A percentile compares a stretch with the other conserved stretches of the same genome.
Conservation (phyloP, 805 yeast species). For the Barnettozyma sucrosica region DNA sequence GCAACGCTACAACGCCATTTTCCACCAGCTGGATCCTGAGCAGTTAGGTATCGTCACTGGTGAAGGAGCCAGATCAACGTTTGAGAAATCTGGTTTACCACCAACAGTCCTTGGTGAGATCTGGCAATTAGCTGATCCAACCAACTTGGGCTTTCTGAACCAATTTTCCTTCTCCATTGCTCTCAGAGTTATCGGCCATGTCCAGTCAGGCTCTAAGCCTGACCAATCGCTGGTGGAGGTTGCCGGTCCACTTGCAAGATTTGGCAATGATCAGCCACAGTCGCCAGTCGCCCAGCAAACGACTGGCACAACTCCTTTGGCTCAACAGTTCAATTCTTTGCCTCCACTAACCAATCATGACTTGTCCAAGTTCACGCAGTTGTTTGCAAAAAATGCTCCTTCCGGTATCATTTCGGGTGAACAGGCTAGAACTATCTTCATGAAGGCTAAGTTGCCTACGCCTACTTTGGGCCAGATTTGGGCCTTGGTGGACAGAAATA, state of each 20-base stretch:
- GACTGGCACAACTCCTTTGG: constrained; percentile 23
- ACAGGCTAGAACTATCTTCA: constrained; percentile 79
- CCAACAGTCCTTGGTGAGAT: constrained; percentile 77
- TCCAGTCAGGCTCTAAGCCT: constrained; percentile 65
- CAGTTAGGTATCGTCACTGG: constrained; percentile 82
- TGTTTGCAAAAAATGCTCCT: constrained; percentile 66
- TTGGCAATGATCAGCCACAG: constrained; percentile 28
- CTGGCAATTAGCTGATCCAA: constrained; percentile 93
- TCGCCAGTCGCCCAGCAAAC: constrained; percentile 15
- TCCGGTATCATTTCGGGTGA: constrained; percentile 60
- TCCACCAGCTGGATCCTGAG: constrained; percentile 75
- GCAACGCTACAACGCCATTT: constrained; percentile 64
- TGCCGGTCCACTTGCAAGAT: constrained; percentile 63
- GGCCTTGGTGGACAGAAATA: constrained; percentile 76
- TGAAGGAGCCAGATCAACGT: constrained; percentile 71
- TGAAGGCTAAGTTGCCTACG: constrained; percentile 83
- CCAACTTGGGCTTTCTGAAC: constrained; percentile 77
- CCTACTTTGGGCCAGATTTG: constrained; percentile 79
- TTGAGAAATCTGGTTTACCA: constrained; percentile 81
- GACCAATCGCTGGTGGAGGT: constrained; percentile 48
- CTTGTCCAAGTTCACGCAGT: constrained; percentile 55
- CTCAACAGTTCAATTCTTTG: constrained; percentile 27
- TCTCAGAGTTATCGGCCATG: constrained; percentile 82
- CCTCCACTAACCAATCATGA: constrained; percentile 55
- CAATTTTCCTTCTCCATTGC: constrained; percentile 80